Conservation (phyloP, 345 rosid genomes). For the Arabidopsis suecica region DNA sequence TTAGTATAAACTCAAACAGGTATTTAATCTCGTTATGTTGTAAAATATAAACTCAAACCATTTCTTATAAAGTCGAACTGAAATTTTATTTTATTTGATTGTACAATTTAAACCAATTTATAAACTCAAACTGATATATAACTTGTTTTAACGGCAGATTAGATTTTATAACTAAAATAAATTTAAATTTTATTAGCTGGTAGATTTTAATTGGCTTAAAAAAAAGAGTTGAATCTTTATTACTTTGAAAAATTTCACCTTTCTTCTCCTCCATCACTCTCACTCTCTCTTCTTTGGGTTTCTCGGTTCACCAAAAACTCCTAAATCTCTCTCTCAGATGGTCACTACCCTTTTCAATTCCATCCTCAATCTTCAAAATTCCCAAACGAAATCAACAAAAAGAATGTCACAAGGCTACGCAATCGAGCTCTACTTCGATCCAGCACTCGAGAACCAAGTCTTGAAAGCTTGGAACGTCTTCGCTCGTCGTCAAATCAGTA, state of each 20-base stretch:
- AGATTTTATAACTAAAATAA: no score
- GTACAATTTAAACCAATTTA: no score
- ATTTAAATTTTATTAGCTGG: no score
- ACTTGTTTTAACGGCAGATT: no score
- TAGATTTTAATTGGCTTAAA: no score
- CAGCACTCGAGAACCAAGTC: slow-evolving; percentile 93
- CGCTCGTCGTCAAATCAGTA: slow-evolving; percentile 96
- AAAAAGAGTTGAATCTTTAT: no score
- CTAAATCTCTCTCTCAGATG: neutral
- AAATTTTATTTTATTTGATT: no score
- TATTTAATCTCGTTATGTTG: no score
- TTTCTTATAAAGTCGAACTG: no score
- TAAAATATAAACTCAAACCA: no score
- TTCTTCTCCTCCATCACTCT: neutral
- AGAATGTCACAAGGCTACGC: slow-evolving; percentile 82
- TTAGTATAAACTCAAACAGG: no score
- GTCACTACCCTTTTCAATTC: neutral
- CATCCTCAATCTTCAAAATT: neutral
- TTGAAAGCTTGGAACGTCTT: slow-evolving; percentile 95
- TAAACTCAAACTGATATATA: no score
- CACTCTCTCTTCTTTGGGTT: neutral
- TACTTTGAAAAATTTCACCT: neutral
- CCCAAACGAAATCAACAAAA: slow-evolving; percentile 9
- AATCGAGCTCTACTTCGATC: slow-evolving; percentile 94
- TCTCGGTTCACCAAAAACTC: neutral